phyloP scores from a whole-genome alignment of 2,329 filamentous ascomycete genomes.

The Sporothrix inflata region DNA sequence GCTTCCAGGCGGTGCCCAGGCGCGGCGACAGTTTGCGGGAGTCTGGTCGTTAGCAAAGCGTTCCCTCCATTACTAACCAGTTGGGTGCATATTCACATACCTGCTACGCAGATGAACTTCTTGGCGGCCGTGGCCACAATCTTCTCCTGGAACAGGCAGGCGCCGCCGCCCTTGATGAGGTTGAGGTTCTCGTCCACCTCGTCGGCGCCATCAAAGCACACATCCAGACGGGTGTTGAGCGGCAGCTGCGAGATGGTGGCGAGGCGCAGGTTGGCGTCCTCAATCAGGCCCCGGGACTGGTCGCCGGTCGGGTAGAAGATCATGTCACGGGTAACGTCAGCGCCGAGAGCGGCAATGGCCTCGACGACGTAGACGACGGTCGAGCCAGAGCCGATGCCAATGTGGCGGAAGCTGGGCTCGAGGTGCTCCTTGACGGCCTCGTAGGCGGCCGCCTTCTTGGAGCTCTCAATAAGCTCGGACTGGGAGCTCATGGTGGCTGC shows the following conservation, averaged over 20 bases:
- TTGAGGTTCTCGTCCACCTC: constrained; percentile 95
- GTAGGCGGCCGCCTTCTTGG: constrained; percentile 75
- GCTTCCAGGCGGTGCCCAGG: constrained; percentile 75
- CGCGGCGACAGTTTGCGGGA: constrained; percentile 84
- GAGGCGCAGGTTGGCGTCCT: constrained; percentile 74
- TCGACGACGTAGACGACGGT: constrained; percentile 86
- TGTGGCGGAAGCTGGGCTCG: constrained; percentile 60
- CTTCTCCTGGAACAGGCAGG: constrained; percentile 98
- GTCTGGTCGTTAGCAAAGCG: constrained; percentile 51
- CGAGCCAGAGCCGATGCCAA: constrained; percentile 81
- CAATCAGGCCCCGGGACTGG: constrained; percentile 86
- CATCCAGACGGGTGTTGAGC: constrained; percentile 68
- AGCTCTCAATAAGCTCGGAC: constrained; percentile 62
- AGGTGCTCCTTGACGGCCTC: constrained; percentile 76
- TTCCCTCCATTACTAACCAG: not conserved
- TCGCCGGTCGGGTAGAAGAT: constrained; percentile 91
- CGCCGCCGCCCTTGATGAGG: constrained; percentile 96
- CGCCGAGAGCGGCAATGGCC: constrained; percentile 68
- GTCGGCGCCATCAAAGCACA: constrained; percentile 95
- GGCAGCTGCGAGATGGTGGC: constrained; percentile 75
- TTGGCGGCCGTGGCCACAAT: constrained; percentile 82
- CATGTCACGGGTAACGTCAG: constrained; percentile 62
- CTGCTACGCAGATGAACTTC: constrained; percentile 73
- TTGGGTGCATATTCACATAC: constrained; percentile 24
- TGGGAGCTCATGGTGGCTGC: constrained; percentile 2